Evolutionary conservation across 2,329 filamentous ascomycete genomes (phyloP).

Genomic region (Alternaria sp.): DNA sequence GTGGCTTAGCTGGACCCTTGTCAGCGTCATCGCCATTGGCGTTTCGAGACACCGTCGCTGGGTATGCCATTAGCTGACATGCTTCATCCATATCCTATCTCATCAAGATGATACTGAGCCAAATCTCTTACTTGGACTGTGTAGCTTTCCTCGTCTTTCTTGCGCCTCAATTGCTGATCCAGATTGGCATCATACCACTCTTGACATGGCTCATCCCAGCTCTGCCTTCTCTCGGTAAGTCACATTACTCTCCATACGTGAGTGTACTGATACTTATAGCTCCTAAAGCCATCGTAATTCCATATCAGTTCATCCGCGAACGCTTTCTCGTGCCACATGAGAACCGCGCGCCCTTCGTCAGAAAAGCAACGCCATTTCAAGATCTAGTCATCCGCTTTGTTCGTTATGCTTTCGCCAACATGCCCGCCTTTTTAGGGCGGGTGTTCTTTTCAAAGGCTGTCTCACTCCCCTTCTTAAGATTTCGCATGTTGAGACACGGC

Average conservation of each 20-base stretch:
- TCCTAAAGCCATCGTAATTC: constrained; percentile 65
- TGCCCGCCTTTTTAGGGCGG: constrained; percentile 73
- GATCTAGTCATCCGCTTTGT: constrained; percentile 81
- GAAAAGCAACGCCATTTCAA: constrained; percentile 75
- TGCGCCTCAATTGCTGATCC: constrained; percentile 73
- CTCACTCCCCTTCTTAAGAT: constrained; percentile 76
- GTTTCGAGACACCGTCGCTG: not conserved
- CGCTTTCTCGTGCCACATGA: constrained; percentile 60
- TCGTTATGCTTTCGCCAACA: constrained; percentile 77
- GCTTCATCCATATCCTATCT: constrained; percentile 3
- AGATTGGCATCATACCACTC: constrained; percentile 70
- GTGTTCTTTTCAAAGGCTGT: constrained; percentile 82
- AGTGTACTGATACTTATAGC: constrained; percentile 42
- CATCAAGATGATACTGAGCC: constrained; percentile 72
- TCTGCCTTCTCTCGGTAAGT: constrained; percentile 74
- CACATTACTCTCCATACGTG: not conserved
- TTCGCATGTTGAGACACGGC: constrained; percentile 78
- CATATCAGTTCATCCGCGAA: constrained; percentile 66
- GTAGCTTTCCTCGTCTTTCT: constrained; percentile 76
- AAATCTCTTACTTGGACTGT: constrained; percentile 80
- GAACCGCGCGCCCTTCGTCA: constrained; percentile 69
- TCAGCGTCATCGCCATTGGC: constrained; percentile 30
- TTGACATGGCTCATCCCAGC: constrained; percentile 66
- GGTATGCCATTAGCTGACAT: not conserved
- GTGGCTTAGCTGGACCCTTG: constrained; percentile 28